Evolutionary conservation across 169 alveolate genomes (phyloP), one percentile per base, ranked within the genome.

Genomic region (Eimeria sp.): DNA sequence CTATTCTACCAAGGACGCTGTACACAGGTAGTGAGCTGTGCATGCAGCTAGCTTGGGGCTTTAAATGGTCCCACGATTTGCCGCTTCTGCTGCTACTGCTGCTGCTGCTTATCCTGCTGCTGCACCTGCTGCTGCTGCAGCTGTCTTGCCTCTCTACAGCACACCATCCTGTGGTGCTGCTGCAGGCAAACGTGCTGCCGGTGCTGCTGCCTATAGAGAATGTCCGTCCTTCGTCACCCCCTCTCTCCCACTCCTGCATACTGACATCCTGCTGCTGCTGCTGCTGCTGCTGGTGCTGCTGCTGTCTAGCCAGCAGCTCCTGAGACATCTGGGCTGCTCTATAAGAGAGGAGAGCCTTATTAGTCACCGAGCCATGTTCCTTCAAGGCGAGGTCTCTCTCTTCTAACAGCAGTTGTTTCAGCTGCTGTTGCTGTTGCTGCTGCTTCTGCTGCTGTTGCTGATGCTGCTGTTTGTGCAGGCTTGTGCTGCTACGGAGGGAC

Each of bases 401-500:
- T 2, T 70, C 80, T 34, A 70, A 47, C 80, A 70, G 80, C 80
- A 70, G 40, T 20, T 70, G 80, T 47, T 34, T n/a, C 47, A 70
- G 80, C 80, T 11, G 7, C 47, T 70, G 80, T 47, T 70, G 80
- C 80, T 27, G 43, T 18, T 70, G 80, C 80, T 70, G 80, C 78
- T 27, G 40, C 47, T 65, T 20, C 76, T 20, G 13, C 27, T 65
- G 76, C 76, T n/a, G n/a, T n/a, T n/a, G n/a, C n/a, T n/a, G n/a
- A n/a, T 25, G 76, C 76, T 25, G 76, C 76, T 65, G 76, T 27
- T n/a, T n/a, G 51, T 34, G 80, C 27, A 18, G 47, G 51, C 47
- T 11, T 70, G 20, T 70, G 40, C 49, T 10, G 47, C 40, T n/a
- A 13, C 13, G 45, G 34, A 70, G 18, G 16, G 51, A 34, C 16